Base-by-base conservation (phyloP, 805 yeast genomes). In the Candida railenensis region DNA sequence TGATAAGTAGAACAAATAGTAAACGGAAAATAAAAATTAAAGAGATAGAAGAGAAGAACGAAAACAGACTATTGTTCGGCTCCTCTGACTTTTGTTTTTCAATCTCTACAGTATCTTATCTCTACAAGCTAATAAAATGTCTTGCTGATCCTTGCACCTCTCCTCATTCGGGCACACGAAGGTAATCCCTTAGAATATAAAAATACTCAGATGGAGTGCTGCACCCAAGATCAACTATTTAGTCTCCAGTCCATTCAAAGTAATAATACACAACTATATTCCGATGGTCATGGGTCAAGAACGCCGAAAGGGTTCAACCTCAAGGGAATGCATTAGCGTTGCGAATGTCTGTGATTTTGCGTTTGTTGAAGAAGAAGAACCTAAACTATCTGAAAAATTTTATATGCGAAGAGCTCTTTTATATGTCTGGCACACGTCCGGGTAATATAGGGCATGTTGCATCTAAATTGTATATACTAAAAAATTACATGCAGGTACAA, bases 141-240 rank as follows among this genome's bases (percentile, higher is more conserved):
- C 75, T 74, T 57, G 76, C 66, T 66, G 71, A 77, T 80, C 84
- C 71, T 80, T 80, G 84, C 84, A 80, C 76, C 82, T 65, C 60
- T 66, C 76, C 85, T 77, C 87, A 82, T 80, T 73, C 84, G 84
- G 84, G 82, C 74, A 74, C 86, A 80, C 86, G 85, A 82, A 82
- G 86, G 86, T 72, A 74, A 69, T 62, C 81, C 85, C 83, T 81
- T 79, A 78, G 82, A 66, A 65, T 65, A 68, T 73, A 62, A 58
- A 62, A 67, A 68, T 61, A 58, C 61, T 66, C 80, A 71, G 71
- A 80, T 78, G 84, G 74, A 71, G 66, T 73, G 80, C 82, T 78
- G 87, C 87, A 82, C 87, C 87, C 87, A 76, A 82, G 87, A 82
- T 74, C 79, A 67, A 69, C 78, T 62, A 58, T 66, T 71, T 76